Evolutionary conservation across 2,329 filamentous ascomycete species (phyloP).

Genomic region (Thielaviopsis musarum): DNA sequence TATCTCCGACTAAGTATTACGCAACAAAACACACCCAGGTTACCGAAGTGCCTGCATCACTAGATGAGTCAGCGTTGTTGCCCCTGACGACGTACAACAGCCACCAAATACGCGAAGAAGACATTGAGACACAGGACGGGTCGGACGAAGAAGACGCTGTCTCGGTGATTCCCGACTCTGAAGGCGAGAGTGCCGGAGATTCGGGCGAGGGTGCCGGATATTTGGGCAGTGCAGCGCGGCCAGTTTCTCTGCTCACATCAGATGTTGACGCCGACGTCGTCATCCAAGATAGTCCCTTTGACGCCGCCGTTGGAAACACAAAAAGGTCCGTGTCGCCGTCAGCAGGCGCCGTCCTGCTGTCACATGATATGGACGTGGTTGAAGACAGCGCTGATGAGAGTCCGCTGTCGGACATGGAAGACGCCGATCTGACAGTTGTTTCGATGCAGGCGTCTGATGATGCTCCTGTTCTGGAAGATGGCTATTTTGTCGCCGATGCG

Average conservation of each 20-base stretch:
- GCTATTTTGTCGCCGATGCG: neutral
- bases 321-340: neutral
- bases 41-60: neutral
- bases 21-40: neutral
- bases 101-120: slow-evolving; percentile 5
- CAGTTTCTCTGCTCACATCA: neutral
- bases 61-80: neutral
- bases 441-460: neutral
- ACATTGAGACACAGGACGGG: slow-evolving; percentile 9
- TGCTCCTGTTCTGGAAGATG: too few relatives aligned
- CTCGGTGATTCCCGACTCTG: slow-evolving; percentile 12
- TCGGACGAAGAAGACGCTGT: slow-evolving; percentile 7
- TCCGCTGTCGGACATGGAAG: neutral
- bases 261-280: neutral
- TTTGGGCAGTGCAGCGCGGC: neutral
- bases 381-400: neutral
- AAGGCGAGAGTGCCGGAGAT: slow-evolving; percentile 1
- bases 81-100: neutral
- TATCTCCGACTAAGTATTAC: neutral
- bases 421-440: neutral
- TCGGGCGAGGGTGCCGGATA: neutral
- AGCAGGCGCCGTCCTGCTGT: neutral
- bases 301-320: neutral
- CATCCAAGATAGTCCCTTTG: neutral
- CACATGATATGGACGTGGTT: neutral